Percentiles rank a stretch among this genome's conserved stretches.
Conservation (phyloP, 495 filamentous ascomycete genomes). For the Aspergillus coremiiformis region DNA sequence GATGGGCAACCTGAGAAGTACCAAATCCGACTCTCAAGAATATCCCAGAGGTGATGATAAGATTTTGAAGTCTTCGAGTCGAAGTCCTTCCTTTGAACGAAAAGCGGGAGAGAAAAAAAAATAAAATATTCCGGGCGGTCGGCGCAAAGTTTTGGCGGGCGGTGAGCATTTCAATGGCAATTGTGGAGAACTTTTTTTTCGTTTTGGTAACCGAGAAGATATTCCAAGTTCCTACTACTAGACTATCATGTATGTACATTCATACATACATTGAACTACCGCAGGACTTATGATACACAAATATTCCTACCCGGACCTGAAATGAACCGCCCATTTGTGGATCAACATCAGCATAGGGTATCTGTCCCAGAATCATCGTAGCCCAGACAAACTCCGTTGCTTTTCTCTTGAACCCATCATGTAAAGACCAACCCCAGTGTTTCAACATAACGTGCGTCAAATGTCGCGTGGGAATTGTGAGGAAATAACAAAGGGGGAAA, state of each 20-base stretch:
- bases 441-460: conserved; percentile 14
- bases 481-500: conserved; percentile 19
- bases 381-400: conserved; percentile 26
- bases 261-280: conserved; percentile 23
- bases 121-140: conserved; percentile 16
- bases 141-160: conserved; percentile 33
- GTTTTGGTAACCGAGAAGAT: background rate
- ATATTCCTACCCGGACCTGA: conserved; percentile 15
- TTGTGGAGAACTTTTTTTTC: conserved; percentile 20
- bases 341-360: conserved; percentile 7
- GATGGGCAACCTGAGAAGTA: conserved; percentile 32
- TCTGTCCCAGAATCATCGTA: conserved; percentile 17
- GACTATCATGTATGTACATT: too few relatives aligned
- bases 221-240: too few relatives aligned
- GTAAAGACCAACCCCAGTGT: conserved; percentile 17
- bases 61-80: conserved; percentile 17
- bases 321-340: conserved; percentile 14
- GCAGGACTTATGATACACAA: conserved; percentile 23
- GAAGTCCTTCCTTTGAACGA: conserved; percentile 20
- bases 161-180: conserved; percentile 21
- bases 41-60: conserved; percentile 3
- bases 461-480: conserved; percentile 18
- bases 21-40: conserved; percentile 15
- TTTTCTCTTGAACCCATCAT: conserved; percentile 19
- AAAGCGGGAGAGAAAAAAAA: conserved; percentile 22